Base-by-base conservation (phyloP, 2,329 filamentous ascomycete genomes). In the Penicillium sp. region DNA sequence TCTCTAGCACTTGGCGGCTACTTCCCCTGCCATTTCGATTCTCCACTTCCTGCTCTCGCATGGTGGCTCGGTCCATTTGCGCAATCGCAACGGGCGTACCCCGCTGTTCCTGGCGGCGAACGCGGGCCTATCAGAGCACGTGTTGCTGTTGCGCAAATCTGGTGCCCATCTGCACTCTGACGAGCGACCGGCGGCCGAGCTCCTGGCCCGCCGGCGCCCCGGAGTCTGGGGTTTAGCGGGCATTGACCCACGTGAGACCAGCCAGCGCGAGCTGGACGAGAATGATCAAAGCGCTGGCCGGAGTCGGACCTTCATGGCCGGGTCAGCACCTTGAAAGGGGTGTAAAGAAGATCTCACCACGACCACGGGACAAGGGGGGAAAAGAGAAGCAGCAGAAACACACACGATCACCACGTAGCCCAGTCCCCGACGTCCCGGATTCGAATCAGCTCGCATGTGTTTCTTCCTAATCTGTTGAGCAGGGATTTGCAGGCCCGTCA, bases 111-210 rank as follows among this genome's bases (percentile, higher is more conserved):
- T 87, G 54, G 84, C 85, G 3, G 84, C 85, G 50, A 82, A 82
- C 63, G 82, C 82, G 33, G 83, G 84, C 50, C 72, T 85, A 56
- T 70, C 75, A 52, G 80, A 84, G 50, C 83, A 86, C 65, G 84
- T 86, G 59, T 67, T 75, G 61, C 75, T 85, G 47, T 75, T 87
- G 50, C 78, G 79, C 47, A 79, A 82, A 69, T 83, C 83, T 14
- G 85, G 85, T 18, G 85, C 83, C 24, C 85, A 87, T 77, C 73
- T 87, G 64, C 83, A 87, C 67, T 78, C 81, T 3, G 83, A 85
- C 59, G 85, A 87, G 73, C 72, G 81, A 63, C 75, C 75, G 31
- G 79, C 82, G 43, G 84, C 84, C 41, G 80, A 79, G 69, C 73
- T 83, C 52, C 79, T 81, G 65, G 75, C 79, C 46, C 73, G 73